Evolutionary conservation across 2,329 filamentous ascomycete species (phyloP), one percentile per base, ranked within the genome.

Genomic region (Pleurostoma richardsiae): DNA sequence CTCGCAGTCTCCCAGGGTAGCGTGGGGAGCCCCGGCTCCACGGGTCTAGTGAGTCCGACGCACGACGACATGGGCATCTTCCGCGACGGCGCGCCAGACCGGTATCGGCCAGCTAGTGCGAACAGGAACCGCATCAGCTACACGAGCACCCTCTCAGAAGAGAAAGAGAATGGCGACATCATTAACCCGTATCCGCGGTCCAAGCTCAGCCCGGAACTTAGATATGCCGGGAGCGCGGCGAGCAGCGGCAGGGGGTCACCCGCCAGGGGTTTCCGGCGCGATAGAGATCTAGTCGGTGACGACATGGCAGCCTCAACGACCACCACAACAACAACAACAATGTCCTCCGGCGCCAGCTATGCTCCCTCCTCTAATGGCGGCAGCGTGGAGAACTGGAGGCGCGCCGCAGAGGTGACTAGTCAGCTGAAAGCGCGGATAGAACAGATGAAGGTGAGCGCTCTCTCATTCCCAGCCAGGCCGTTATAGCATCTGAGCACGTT

Each of bases 361-460:
- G 41, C 49, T 6, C 49, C 42, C 26, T 49, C 50, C 11, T 51
- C 52, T n/a, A 53, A 50, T 7, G 42, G 45, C n/a, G 79, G 83
- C 41, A 83, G 83, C 1, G 83, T 85, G 19, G 94, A 99, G 71
- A 97, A 91, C 64, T 99, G 94, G 94, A 95, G 91, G 72, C 79
- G 94, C 56, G 94, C 94, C 19, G 94, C 94, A 3, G 94, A 99
- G 72, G 94, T 99, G 48, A 99, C 94, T 46, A 96, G 91, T 67
- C 94, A 96, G 65, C 68, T 99, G 60, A 99, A 97, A 73, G 90
- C 92, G 44, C 83, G 94, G 64, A 99, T 99, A 66, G 94, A 97
- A 73, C 88, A 94, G 75, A 99, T 99, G 94, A 99, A 97, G 79
- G 82, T 80, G 59, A 55, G 70, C 59, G 19, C 19, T 19, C 19